phyloP scores from a whole-genome alignment of 2,329 filamentous ascomycete genomes.

The Fusarium chlamydosporum region DNA sequence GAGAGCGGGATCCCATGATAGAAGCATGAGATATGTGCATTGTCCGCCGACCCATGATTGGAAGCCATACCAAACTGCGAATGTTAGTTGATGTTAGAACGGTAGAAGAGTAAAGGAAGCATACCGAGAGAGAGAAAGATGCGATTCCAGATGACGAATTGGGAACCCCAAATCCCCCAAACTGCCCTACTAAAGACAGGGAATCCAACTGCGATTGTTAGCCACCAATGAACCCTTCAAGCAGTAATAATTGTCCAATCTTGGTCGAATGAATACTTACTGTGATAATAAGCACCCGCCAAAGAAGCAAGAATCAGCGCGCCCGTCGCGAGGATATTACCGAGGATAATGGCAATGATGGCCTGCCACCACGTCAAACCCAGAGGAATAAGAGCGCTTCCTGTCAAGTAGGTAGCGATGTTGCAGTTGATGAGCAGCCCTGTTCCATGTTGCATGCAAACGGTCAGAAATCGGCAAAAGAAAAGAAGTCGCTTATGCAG shows the following conservation, averaged over 20 bases:
- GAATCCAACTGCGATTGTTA: constrained; percentile 53
- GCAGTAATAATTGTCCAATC: not conserved
- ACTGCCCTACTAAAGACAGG: constrained; percentile 57
- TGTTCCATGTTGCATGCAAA: constrained; percentile 32
- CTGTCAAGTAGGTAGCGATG: constrained; percentile 59
- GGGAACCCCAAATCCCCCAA: constrained; percentile 61
- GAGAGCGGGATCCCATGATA: constrained; percentile 61
- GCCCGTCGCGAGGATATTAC: constrained; percentile 57
- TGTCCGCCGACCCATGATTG: constrained; percentile 64
- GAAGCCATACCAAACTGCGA: constrained; percentile 57
- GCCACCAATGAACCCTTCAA: not conserved
- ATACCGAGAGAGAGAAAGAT: constrained; percentile 60
- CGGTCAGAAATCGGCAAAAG: not conserved
- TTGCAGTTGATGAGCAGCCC: constrained; percentile 64
- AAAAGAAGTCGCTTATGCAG: constrained; percentile 7
- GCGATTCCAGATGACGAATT: constrained; percentile 60
- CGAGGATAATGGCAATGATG: constrained; percentile 58
- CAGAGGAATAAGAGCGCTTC: constrained; percentile 59
- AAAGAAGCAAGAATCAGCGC: constrained; percentile 61
- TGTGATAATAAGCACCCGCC: constrained; percentile 59
- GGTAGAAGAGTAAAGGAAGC: not conserved
- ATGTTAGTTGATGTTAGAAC: not conserved
- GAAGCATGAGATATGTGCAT: constrained; percentile 62
- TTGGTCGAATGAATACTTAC: constrained; percentile 46
- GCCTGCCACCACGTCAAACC: constrained; percentile 61